Conservation (phyloP, 257 asterid species). For the Solanum virginianum region DNA sequence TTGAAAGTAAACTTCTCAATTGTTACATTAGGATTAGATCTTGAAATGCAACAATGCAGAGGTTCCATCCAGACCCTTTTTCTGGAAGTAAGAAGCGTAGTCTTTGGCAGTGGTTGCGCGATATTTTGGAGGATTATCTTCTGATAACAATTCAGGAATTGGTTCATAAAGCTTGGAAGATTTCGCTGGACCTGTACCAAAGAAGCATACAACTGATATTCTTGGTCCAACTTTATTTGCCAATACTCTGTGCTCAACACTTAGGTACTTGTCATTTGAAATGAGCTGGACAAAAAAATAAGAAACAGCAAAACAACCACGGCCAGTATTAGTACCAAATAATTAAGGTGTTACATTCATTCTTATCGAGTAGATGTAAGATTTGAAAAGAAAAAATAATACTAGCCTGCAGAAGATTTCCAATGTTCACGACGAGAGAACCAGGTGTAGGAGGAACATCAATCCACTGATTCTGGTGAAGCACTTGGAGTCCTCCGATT, state of each 20-base stretch:
- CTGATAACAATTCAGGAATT: too few relatives aligned
- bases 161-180: too few relatives aligned
- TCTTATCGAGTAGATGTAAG: background rate
- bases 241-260: constrained; percentile 38
- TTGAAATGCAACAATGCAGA: constrained; percentile 34
- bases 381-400: background rate
- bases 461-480: constrained; percentile 34
- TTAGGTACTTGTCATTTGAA: too few relatives aligned
- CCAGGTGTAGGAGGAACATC: constrained; percentile 39
- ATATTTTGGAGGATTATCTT: constrained; percentile 29
- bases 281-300: constrained; percentile 12
- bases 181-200: too few relatives aligned
- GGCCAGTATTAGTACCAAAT: background rate
- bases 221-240: constrained; percentile 4
- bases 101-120: constrained; percentile 38
- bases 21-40: constrained; percentile 8
- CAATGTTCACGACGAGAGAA: constrained; percentile 45
- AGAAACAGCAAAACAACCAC: background rate
- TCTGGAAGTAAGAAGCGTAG: constrained; percentile 1
- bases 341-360: background rate
- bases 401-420: constrained; percentile 56
- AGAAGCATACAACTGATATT: too few relatives aligned
- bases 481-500: constrained; percentile 48
- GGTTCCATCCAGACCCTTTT: constrained; percentile 44
- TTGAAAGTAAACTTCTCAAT: background rate